These are phyloP conservation scores for Colletotrichum destructivum DNA, from an alignment of 2,329 filamentous ascomycete species.

Conservation along the genomic window DNA sequence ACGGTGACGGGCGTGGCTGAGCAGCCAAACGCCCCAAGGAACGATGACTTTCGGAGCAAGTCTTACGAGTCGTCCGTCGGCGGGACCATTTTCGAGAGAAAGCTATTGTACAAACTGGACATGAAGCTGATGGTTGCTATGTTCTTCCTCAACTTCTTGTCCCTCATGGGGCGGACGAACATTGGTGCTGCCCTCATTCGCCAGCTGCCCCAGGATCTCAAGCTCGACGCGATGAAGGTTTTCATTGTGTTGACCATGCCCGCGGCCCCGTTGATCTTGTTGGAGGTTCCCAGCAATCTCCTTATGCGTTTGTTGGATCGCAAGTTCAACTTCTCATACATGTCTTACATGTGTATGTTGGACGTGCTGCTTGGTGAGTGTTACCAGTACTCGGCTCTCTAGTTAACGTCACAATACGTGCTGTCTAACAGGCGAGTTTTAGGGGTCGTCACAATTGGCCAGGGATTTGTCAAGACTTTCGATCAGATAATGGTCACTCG, in stretches of 20 bases:
- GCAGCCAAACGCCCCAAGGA: not conserved
- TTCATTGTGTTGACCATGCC: slow-evolving; percentile 45
- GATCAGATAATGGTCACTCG: slow-evolving; percentile 44
- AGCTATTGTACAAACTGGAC: slow-evolving; percentile 49
- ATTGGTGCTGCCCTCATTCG: slow-evolving; percentile 47
- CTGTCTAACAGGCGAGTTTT: not conserved
- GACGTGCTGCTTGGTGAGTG: slow-evolving; percentile 43
- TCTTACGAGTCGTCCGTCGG: not conserved
- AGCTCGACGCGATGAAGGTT: slow-evolving; percentile 44
- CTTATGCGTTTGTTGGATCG: slow-evolving; percentile 42
- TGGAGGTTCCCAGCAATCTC: slow-evolving; percentile 46
- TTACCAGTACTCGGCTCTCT: too few relatives aligned
- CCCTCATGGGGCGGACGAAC: slow-evolving; percentile 48
- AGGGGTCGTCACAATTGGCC: slow-evolving; percentile 47
- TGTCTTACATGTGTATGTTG: slow-evolving; percentile 45
- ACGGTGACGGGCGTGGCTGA: slow-evolving; percentile 5
- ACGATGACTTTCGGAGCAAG: slow-evolving; percentile 11
- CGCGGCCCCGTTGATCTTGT: slow-evolving; percentile 36
- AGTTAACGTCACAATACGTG: not conserved
- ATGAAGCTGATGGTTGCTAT: slow-evolving; percentile 46
- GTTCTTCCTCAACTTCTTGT: slow-evolving; percentile 49
- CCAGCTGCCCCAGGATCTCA: slow-evolving; percentile 45
- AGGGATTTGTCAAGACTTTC: slow-evolving; percentile 46
- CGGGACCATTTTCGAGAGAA: slow-evolving; percentile 39
- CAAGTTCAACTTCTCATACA: slow-evolving; percentile 35